Evolutionary conservation across 225 moss, liverwort and hornwort species (phyloP).

Genomic region (Rhytidiadelphus loreus): DNA sequence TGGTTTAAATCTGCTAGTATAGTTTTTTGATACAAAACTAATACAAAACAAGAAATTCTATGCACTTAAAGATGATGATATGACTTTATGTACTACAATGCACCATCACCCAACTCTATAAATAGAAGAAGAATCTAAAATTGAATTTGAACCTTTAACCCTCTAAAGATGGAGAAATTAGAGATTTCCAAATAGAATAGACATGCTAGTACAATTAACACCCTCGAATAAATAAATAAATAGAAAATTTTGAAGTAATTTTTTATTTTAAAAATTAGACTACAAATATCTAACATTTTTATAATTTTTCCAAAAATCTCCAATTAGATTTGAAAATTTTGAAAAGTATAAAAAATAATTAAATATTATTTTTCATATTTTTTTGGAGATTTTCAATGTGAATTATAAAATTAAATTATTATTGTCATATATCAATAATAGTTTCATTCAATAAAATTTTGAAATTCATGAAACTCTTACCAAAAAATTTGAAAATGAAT

Average conservation of each 20-base stretch:
- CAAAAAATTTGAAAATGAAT: fast-evolving
- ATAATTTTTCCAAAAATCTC: not conserved
- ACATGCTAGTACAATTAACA: not conserved
- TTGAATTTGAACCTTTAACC: not conserved
- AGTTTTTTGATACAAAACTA: too few species aligned
- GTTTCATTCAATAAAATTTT: not conserved
- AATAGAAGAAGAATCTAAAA: not conserved
- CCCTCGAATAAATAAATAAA: not conserved
- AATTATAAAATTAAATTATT: not conserved
- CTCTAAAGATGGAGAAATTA: not conserved
- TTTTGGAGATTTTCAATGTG: not conserved
- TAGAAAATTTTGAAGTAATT: not conserved
- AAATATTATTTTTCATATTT: too few species aligned
- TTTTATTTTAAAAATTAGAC: not conserved
- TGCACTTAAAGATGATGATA: too few species aligned
- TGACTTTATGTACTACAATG: too few species aligned
- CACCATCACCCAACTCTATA: fast-evolving
- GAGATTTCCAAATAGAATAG: not conserved
- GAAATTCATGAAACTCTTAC: not conserved
- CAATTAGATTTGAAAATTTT: not conserved
- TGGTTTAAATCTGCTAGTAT: too few species aligned
- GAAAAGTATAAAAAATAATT: not conserved
- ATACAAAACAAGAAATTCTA: too few species aligned
- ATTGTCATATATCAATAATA: not conserved
- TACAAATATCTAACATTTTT: not conserved